These are phyloP conservation scores for Coprinopsis cinerea DNA, from an alignment of 768 basidiomycete species.

Conservation along the genomic window DNA sequence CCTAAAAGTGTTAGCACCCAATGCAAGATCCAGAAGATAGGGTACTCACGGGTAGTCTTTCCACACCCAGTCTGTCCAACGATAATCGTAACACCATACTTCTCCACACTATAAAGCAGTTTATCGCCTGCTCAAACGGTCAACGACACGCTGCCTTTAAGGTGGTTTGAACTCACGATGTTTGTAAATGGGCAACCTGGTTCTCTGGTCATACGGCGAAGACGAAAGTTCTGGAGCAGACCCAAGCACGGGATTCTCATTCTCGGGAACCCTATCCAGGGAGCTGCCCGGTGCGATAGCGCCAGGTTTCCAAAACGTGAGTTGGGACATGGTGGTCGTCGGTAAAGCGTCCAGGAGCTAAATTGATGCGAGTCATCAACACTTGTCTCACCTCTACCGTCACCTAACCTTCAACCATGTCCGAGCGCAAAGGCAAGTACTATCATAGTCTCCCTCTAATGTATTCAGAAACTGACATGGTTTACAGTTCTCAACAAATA, in stretches of 20 bases:
- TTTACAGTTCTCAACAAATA: conserved; percentile 88
- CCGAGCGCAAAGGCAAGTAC: conserved; percentile 70
- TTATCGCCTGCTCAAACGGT: conserved; percentile 56
- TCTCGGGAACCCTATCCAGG: conserved; percentile 76
- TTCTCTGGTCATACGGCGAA: conserved; percentile 63
- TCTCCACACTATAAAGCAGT: conserved; percentile 80
- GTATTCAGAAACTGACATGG: too few species aligned
- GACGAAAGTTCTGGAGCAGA: conserved; percentile 54
- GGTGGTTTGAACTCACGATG: conserved; percentile 51
- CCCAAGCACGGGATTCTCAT: conserved; percentile 65
- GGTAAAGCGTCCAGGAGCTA: too few species aligned
- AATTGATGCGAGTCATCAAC: background rate
- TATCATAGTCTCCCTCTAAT: too few species aligned
- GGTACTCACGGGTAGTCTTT: conserved; percentile 86
- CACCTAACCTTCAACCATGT: conserved; percentile 43
- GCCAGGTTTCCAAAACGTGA: conserved; percentile 90
- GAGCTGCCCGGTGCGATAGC: conserved; percentile 79
- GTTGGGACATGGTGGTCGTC: conserved; percentile 33
- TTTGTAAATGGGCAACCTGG: conserved; percentile 84
- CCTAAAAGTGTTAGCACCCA: conserved; percentile 16
- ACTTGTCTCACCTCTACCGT: background rate
- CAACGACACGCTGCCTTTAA: background rate
- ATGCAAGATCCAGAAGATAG: conserved; percentile 4
- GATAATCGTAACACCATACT: conserved; percentile 77
- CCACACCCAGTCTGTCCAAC: conserved; percentile 96